Evolutionary conservation across 2,329 filamentous ascomycete species (phyloP).

Genomic region (Huntiella savannae): DNA sequence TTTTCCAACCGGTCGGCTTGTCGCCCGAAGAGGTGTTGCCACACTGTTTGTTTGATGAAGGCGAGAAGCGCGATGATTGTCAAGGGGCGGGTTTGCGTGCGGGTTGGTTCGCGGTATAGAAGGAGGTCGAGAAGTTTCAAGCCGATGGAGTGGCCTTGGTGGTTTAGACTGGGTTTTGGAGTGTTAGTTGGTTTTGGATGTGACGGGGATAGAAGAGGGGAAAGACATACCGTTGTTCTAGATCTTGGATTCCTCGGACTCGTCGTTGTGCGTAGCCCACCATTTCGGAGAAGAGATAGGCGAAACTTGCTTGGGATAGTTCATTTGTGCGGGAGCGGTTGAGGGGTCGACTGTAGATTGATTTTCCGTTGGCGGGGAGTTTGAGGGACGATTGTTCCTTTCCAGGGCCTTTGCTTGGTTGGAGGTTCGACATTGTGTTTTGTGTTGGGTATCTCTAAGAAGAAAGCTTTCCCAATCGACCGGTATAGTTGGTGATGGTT

Average conservation of each 20-base stretch:
- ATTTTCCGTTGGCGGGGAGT: constrained; percentile 84
- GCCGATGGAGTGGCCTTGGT: constrained; percentile 83
- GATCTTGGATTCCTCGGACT: constrained; percentile 80
- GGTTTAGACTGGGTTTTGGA: constrained; percentile 40
- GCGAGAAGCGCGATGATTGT: constrained; percentile 82
- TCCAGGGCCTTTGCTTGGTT: constrained; percentile 26
- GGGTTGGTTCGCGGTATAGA: constrained; percentile 58
- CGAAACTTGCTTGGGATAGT: constrained; percentile 82
- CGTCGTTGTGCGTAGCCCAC: constrained; percentile 81
- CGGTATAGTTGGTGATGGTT: not conserved
- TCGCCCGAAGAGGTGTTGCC: constrained; percentile 79
- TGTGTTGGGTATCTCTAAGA: too few relatives aligned
- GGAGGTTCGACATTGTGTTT: constrained; percentile 29
- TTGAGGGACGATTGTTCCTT: constrained; percentile 48
- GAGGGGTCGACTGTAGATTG: constrained; percentile 89
- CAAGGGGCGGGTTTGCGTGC: constrained; percentile 58
- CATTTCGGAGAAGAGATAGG: constrained; percentile 93
- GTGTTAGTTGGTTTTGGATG: not conserved
- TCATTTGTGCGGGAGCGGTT: constrained; percentile 79
- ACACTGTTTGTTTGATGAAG: constrained; percentile 83
- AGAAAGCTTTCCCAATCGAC: not conserved
- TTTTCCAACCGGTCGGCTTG: constrained; percentile 88
- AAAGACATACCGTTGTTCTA: constrained; percentile 59
- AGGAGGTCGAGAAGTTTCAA: constrained; percentile 89
- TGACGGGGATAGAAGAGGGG: not conserved